phyloP scores from a whole-genome alignment of 1,284 basidiomycete species.

The Meira nashicola region DNA sequence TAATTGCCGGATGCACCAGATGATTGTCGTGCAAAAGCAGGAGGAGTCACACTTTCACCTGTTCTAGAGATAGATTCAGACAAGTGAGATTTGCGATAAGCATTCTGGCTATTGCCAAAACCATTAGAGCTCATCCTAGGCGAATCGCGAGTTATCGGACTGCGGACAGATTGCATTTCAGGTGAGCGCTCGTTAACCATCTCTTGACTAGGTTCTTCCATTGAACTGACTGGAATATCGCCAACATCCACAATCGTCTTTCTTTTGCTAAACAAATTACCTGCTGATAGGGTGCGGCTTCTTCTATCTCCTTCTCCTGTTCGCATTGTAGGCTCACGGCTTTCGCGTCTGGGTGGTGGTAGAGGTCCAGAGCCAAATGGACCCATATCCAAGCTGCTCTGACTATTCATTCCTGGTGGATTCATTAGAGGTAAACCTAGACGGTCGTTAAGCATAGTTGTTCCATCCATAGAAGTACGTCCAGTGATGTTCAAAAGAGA shows the following conservation, averaged over 20 bases:
- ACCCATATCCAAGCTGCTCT: slow-evolving; percentile 38
- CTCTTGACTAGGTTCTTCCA: too few relatives aligned
- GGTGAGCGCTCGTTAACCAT: not conserved
- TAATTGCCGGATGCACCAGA: too few relatives aligned
- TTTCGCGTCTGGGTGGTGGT: slow-evolving; percentile 13
- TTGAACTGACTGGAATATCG: slow-evolving; percentile 2
- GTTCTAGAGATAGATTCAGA: too few relatives aligned
- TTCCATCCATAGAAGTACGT: slow-evolving; percentile 21
- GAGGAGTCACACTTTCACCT: too few relatives aligned
- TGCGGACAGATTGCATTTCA: too few relatives aligned
- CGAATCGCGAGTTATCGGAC: too few relatives aligned
- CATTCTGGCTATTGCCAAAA: too few relatives aligned
- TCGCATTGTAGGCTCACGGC: not conserved
- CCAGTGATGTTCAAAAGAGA: slow-evolving; percentile 12
- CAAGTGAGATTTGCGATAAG: too few relatives aligned
- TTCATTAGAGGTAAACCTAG: slow-evolving; percentile 20
- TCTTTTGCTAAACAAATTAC: not conserved
- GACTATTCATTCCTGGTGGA: slow-evolving; percentile 34
- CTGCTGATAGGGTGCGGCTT: not conserved
- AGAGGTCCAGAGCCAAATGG: slow-evolving; percentile 31
- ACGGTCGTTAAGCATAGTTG: not conserved
- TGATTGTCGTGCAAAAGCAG: too few relatives aligned
- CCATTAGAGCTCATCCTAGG: too few relatives aligned
- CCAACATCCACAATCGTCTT: not conserved
- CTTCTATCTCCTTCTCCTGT: not conserved